phyloP scores from a whole-genome alignment of 306 rosid species.

The Crotalaria pallida region DNA sequence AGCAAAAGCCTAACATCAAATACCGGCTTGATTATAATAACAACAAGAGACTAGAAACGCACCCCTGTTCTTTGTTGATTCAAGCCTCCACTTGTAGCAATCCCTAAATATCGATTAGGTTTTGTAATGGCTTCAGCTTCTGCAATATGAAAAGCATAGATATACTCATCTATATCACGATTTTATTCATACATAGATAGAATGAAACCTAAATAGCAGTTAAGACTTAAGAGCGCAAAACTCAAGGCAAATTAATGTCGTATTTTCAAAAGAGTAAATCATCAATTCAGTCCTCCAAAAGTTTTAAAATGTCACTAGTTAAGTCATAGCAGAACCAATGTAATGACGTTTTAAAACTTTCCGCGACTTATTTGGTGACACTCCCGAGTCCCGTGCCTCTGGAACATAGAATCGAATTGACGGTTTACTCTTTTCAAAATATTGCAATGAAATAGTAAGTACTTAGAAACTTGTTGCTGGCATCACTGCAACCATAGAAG shows the following conservation, averaged over 20 bases:
- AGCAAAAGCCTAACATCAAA: neutral
- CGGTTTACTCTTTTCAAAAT: no score
- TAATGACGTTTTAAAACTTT: no score
- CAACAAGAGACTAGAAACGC: neutral
- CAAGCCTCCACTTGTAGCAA: conserved; percentile 98
- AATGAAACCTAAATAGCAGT: neutral
- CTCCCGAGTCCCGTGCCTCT: no score
- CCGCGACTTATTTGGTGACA: no score
- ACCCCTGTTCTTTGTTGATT: conserved; percentile 99
- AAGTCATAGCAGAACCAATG: no score
- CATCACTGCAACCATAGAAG: conserved; percentile 72
- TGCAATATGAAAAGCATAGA: conserved; percentile 24
- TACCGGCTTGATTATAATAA: neutral
- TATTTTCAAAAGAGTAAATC: neutral
- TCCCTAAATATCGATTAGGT: conserved; percentile 65
- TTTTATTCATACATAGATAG: no score
- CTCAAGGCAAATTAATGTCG: neutral
- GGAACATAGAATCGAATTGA: no score
- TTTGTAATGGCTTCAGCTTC: conserved; percentile 57
- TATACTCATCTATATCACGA: no score
- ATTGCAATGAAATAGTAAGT: conserved; percentile 35
- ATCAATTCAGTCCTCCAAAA: no score
- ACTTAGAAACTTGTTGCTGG: conserved; percentile 79
- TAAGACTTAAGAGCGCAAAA: neutral
- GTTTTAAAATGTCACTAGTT: no score